Percentiles rank a stretch among this genome's conserved stretches.
phyloP scores from a whole-genome alignment of 2,329 filamentous ascomycete species.

The Orbilia blumenaviensis region DNA sequence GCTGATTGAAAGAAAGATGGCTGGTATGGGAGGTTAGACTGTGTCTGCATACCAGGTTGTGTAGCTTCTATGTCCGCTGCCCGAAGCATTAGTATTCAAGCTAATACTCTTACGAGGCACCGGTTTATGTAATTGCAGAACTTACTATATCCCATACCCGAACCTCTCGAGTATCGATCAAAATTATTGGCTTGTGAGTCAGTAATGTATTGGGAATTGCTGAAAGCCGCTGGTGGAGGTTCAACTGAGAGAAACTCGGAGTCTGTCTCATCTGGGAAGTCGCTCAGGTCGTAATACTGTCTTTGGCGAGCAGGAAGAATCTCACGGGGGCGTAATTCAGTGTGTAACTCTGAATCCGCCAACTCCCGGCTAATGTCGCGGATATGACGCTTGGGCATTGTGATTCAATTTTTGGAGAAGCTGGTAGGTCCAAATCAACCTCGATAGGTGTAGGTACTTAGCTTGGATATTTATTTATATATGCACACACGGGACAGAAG shows the following conservation, averaged over 20 bases:
- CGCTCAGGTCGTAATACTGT: slow-evolving; percentile 24
- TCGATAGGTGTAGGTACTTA: not conserved
- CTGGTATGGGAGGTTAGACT: slow-evolving; percentile 11
- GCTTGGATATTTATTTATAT: too few species aligned
- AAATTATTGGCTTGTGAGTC: not conserved
- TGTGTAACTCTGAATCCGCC: slow-evolving; percentile 14
- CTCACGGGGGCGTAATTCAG: slow-evolving; percentile 5
- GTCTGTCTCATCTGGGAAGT: slow-evolving; percentile 25
- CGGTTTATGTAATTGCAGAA: not conserved
- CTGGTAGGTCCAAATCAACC: too few species aligned
- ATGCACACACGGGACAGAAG: not conserved
- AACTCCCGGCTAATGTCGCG: slow-evolving; percentile 27
- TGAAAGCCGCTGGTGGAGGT: not conserved
- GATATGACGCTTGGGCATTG: slow-evolving; percentile 21
- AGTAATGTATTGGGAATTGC: slow-evolving; percentile 2
- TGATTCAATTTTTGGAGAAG: not conserved
- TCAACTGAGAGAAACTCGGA: slow-evolving; percentile 35
- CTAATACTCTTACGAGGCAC: not conserved
- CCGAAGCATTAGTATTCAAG: not conserved
- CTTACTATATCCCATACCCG: slow-evolving; percentile 14
- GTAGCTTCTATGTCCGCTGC: not conserved
- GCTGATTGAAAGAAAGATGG: slow-evolving; percentile 17
- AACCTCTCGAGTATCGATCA: slow-evolving; percentile 2
- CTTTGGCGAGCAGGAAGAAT: not conserved
- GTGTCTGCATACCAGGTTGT: not conserved